Evolutionary conservation across 2,329 filamentous ascomycete genomes (phyloP).

Genomic region (Beauveria bassiana): DNA sequence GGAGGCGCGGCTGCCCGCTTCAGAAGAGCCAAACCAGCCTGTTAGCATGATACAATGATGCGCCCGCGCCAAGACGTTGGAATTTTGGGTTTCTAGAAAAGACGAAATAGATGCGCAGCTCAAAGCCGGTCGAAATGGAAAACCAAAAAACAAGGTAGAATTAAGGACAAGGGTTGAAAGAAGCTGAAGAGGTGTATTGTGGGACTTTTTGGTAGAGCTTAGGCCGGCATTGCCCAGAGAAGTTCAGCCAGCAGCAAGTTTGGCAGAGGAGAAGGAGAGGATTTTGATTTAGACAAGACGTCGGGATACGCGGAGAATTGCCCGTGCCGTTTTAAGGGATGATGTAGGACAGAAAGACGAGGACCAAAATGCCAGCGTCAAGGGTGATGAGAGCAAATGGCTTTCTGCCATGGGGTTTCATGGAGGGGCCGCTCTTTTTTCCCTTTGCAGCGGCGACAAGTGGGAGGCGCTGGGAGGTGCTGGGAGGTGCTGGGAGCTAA

Average conservation of each 20-base stretch:
- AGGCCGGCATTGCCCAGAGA: background rate
- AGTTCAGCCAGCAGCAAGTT: background rate
- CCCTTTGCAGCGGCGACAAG: background rate
- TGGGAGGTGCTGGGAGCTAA: background rate
- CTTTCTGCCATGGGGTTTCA: background rate
- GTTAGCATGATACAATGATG: slow-evolving; percentile 30
- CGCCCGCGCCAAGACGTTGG: slow-evolving; percentile 12
- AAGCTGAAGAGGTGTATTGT: background rate
- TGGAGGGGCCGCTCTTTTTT: background rate
- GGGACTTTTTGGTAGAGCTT: background rate
- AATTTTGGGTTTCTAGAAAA: background rate
- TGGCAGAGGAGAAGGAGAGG: background rate
- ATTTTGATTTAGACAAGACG: background rate
- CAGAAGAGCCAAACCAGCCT: slow-evolving; percentile 30
- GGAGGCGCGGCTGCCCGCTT: slow-evolving; percentile 45
- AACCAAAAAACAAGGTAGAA: background rate
- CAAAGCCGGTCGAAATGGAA: background rate
- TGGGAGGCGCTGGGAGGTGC: background rate
- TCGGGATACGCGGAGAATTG: background rate
- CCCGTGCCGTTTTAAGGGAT: background rate
- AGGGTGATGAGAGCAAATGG: background rate
- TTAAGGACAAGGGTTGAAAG: slow-evolving; percentile 2
- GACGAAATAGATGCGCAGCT: background rate
- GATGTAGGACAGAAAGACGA: background rate
- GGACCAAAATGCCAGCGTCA: background rate